Conservation (phyloP, 148 eudicot genomes). For the Rhododendron henanense region DNA sequence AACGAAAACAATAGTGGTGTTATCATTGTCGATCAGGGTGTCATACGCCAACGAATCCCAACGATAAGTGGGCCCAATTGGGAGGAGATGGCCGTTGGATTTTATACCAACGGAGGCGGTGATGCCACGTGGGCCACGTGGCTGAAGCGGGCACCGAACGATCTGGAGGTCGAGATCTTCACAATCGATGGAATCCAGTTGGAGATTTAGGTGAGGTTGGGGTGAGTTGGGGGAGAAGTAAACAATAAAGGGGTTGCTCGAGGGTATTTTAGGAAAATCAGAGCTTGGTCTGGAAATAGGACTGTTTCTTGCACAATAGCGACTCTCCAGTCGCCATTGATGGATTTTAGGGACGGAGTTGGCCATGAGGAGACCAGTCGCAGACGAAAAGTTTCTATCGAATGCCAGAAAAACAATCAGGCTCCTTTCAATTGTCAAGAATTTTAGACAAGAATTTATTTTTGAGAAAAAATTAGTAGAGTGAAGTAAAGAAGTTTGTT, state of each 20-base stretch:
- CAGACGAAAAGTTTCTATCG: constrained; percentile 21
- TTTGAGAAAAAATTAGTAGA: too few species aligned
- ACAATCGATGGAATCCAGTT: constrained; percentile 27
- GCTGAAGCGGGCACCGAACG: constrained; percentile 38
- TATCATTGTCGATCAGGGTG: constrained; percentile 44
- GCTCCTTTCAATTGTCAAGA: not conserved
- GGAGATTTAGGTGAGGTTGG: constrained; percentile 14
- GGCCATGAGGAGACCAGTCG: constrained; percentile 25
- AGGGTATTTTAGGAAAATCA: constrained; percentile 45
- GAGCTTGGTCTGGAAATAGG: constrained; percentile 35
- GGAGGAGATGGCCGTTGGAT: constrained; percentile 20
- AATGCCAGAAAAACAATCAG: not conserved
- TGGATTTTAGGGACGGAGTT: constrained; percentile 14
- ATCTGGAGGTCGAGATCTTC: constrained; percentile 27
- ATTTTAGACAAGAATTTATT: too few species aligned
- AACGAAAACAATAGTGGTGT: constrained; percentile 42
- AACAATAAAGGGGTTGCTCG: constrained; percentile 22
- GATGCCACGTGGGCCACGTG: constrained; percentile 47
- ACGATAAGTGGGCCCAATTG: constrained; percentile 23
- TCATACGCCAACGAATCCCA: constrained; percentile 51
- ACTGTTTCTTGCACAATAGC: constrained; percentile 32
- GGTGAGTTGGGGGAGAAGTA: constrained; percentile 28
- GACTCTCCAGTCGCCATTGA: constrained; percentile 20
- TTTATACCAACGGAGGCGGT: constrained; percentile 17
- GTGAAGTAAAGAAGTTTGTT: too few species aligned